Base-by-base conservation (phyloP, 148 eudicot genomes). In the Cornus kousa region DNA sequence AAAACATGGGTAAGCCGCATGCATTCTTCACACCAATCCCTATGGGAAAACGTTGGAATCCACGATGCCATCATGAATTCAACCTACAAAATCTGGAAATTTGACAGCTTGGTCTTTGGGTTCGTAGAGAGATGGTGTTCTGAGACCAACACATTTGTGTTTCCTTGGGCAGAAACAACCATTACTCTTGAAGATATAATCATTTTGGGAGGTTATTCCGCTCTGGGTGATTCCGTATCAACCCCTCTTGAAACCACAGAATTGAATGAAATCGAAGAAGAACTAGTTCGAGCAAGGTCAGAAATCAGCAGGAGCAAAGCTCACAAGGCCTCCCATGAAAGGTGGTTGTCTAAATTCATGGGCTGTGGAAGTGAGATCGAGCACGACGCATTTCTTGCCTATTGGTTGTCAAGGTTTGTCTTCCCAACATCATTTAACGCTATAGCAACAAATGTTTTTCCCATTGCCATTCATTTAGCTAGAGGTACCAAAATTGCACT, bases 161-260 rank as follows among this genome's bases (percentile, higher is more conserved):
- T 89, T 64, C 81, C 84, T 11, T 89, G 86, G 88, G 89, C 89
- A 33, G 89, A 89, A 12, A 78, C 82, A 1, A 83, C 87, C 9
- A 10, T 89, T 5, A 83, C 91, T 0, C 74, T 89, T 31, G 91
- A 89, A 53, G 88, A 89, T 81, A 74, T 85, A 9, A 53, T 72
- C 31, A 76, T 83, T 50, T 82, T 89, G n/a, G 87, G 89, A 1
- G 92, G 90, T 5, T 87, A 79, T 75, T 86, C 90, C 73, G 87
- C 78, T 73, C 69, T 82, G 11, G 92, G 90, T 14, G 50, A 75
- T 9, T 83, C 78, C 53, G 83, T 82, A 71, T 85, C 43, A 1
- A 73, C 67, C 72, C 60, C 33, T 60, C 32, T 11, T 65, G 17
- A 48, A 20, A 64, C 62, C 6, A 43, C 62, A 6, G 76, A 72